These are phyloP conservation scores for Amanita phalloides DNA, from an alignment of 768 basidiomycete species.

Conservation along the genomic window DNA sequence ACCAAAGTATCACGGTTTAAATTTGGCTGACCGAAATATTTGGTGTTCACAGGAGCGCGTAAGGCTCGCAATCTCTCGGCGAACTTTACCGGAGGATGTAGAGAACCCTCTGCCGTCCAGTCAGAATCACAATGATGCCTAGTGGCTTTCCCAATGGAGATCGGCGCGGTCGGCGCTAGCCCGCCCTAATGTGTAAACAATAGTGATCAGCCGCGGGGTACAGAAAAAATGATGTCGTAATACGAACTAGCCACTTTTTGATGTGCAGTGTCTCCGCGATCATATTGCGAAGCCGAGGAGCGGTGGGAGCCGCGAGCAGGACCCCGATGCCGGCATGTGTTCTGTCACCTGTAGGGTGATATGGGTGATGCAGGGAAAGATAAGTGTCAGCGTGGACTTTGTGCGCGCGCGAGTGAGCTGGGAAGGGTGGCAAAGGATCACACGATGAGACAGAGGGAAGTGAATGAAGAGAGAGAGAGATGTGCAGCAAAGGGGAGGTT, in stretches of 20 bases:
- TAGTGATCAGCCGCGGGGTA: not conserved
- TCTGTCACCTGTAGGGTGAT: not conserved
- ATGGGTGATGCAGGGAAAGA: conserved; percentile 15
- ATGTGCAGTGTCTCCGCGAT: conserved; percentile 4
- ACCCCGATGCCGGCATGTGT: not conserved
- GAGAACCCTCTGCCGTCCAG: conserved; percentile 4
- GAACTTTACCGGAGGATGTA: not conserved
- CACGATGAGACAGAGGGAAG: conserved; percentile 4
- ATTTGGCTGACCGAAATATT: not conserved
- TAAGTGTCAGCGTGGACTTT: conserved; percentile 8
- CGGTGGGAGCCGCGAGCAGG: conserved; percentile 4
- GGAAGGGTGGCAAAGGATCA: conserved; percentile 1
- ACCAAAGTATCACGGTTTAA: conserved; percentile 1
- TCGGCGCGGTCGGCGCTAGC: not conserved
- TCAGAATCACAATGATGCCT: not conserved
- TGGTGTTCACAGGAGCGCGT: not conserved
- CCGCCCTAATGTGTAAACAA: not conserved
- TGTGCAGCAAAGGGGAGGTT: not conserved
- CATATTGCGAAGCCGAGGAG: conserved; percentile 7
- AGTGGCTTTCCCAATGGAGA: not conserved
- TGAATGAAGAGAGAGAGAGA: conserved; percentile 1
- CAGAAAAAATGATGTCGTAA: not conserved
- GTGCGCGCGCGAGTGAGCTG: not conserved
- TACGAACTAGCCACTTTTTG: conserved; percentile 5
- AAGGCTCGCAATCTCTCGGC: not conserved